Evolutionary conservation across 2,329 filamentous ascomycete genomes (phyloP).

Genomic region (Fusarium sp.): DNA sequence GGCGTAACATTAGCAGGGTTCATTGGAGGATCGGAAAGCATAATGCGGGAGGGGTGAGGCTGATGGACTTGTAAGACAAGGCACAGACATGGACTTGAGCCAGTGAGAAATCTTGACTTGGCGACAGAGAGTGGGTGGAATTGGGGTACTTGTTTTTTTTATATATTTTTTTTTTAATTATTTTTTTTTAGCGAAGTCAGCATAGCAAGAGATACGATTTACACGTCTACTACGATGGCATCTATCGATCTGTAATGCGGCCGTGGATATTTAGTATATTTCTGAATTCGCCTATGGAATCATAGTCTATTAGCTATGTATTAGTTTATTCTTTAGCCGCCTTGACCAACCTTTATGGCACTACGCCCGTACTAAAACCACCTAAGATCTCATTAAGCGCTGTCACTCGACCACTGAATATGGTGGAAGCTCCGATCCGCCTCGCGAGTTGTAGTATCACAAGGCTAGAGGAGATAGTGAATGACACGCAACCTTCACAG

Average conservation of each 20-base stretch:
- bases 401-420: neutral
- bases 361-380: conserved; percentile 13
- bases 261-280: neutral
- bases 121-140: neutral
- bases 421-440: neutral
- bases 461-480: conserved; percentile 2
- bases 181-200: neutral
- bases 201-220: neutral
- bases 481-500: neutral
- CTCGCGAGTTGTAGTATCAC: neutral
- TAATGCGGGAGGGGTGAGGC: neutral
- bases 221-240: neutral
- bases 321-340: conserved; percentile 12
- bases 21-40: neutral
- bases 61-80: conserved; percentile 1
- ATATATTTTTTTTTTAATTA: neutral
- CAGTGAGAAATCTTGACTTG: neutral
- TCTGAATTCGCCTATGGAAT: neutral
- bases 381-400: neutral
- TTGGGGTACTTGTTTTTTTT: neutral
- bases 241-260: neutral
- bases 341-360: neutral
- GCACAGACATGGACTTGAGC: neutral
- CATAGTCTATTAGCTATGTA: neutral
- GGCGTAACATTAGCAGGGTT: neutral